Conservation (phyloP, 2,329 filamentous ascomycete species). For the Colletotrichum tanaceti region DNA sequence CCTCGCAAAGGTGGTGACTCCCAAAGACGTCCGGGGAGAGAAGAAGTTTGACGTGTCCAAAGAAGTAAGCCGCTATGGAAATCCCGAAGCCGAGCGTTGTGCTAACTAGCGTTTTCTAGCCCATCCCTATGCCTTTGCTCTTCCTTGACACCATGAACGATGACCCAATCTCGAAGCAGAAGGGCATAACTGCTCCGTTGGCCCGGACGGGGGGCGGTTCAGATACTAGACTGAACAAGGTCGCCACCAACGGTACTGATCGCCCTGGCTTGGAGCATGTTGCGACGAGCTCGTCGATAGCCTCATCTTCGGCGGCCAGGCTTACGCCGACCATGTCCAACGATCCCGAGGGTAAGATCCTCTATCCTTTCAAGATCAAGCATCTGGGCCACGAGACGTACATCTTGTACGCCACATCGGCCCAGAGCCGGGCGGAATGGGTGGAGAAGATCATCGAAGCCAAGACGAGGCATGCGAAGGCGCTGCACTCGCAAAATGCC, state of each 20-base stretch:
- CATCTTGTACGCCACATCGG: constrained; percentile 84
- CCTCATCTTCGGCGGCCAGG: constrained; percentile 57
- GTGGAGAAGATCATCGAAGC: constrained; percentile 93
- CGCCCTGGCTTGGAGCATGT: constrained; percentile 74
- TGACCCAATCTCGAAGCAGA: constrained; percentile 86
- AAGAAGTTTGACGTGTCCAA: constrained; percentile 96
- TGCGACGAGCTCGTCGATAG: constrained; percentile 74
- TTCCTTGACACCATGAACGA: constrained; percentile 94
- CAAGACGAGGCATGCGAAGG: constrained; percentile 91
- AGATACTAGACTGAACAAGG: constrained; percentile 68
- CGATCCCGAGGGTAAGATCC: constrained; percentile 81
- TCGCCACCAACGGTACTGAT: constrained; percentile 61
- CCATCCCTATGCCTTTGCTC: constrained; percentile 95
- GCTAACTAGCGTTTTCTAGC: constrained; percentile 57
- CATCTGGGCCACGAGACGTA: constrained; percentile 95
- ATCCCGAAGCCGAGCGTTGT: constrained; percentile 6
- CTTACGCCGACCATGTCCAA: constrained; percentile 61
- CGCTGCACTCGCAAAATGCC: constrained; percentile 89
- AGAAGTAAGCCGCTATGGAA: constrained; percentile 64
- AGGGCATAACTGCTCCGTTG: constrained; percentile 75
- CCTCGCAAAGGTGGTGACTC: constrained; percentile 80
- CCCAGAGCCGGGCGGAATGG: constrained; percentile 85
- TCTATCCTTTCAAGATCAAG: constrained; percentile 96
- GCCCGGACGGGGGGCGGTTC: constrained; percentile 70
- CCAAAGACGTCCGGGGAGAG: constrained; percentile 76